These are phyloP conservation scores for Podaxis sp. DNA, from an alignment of 768 basidiomycete species.

Conservation along the genomic window DNA sequence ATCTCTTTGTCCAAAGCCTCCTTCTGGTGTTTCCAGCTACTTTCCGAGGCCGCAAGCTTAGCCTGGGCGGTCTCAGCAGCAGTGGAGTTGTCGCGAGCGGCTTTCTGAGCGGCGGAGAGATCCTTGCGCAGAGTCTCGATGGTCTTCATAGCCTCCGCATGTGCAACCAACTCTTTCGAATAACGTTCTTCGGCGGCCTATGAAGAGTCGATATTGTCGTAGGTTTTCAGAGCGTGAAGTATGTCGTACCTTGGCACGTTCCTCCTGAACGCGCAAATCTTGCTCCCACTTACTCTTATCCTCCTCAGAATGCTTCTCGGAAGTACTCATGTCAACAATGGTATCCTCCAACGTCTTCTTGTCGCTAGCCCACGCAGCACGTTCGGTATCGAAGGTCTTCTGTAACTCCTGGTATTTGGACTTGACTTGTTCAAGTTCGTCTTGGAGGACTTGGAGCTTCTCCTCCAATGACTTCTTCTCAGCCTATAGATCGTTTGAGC, in stretches of 20 bases:
- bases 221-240: neutral
- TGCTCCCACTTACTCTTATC: slow-evolving; percentile 63
- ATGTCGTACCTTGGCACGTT: slow-evolving; percentile 58
- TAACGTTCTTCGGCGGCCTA: slow-evolving; percentile 81
- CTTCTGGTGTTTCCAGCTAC: slow-evolving; percentile 80
- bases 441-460: slow-evolving; percentile 50
- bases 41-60: slow-evolving; percentile 68
- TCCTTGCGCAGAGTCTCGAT: slow-evolving; percentile 66
- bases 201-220: neutral
- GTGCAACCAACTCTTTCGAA: slow-evolving; percentile 75
- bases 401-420: slow-evolving; percentile 57
- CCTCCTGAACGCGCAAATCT: slow-evolving; percentile 65
- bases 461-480: slow-evolving; percentile 64
- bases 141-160: slow-evolving; percentile 80
- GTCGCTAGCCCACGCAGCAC: slow-evolving; percentile 69
- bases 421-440: slow-evolving; percentile 49
- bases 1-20: slow-evolving; percentile 78
- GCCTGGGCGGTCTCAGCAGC: slow-evolving; percentile 73
- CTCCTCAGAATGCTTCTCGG: slow-evolving; percentile 64
- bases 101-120: slow-evolving; percentile 46
- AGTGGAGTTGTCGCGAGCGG: slow-evolving; percentile 56
- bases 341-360: slow-evolving; percentile 82
- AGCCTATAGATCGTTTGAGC: slow-evolving; percentile 40
- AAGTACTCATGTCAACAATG: slow-evolving; percentile 76
- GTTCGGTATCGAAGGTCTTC: slow-evolving; percentile 65